Evolutionary conservation across 202 grass and related monocot genomes (phyloP), one percentile per base, ranked within the genome.

Genomic region (Elaeis oleifera): DNA sequence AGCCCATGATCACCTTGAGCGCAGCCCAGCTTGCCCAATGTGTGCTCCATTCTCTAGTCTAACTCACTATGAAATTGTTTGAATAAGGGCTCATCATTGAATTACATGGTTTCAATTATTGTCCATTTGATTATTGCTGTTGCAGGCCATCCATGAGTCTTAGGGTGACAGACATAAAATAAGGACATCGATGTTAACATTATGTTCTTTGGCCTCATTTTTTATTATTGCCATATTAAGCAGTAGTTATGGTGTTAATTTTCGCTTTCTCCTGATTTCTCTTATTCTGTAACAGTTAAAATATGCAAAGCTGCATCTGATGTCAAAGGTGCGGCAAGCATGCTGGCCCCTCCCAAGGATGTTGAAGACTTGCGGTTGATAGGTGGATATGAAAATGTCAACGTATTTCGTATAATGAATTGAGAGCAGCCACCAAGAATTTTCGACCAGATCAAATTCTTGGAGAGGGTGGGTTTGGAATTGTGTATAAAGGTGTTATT

Each of bases 401-500:
- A 84, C 59, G 86, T 94, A 59, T 99, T 99, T 89, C 85, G 56
- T 92, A 94, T 53, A 77, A 71, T 0, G 85, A 99, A 73, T 57
- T 99, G 60, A 83, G 75, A 76, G 77, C 85, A 61, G 78, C 88
- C 55, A 99, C 94, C 19, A 99, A 94, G 59, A 99, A 94, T 64
- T 99, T 94, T 23, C 78, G 94, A 19, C 83, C 94, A 51, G 94
- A 99, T 69, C 88, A 99, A 72, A 83, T 99, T 78, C 88, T 99
- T 64, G 94, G 94, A 64, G 75, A 99, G 73, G 94, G 94, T 50
- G 94, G 94, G 3, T 99, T 99, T 89, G 94, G 94, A 75, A 84
- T 94, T 73, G 94, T 99, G 51, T 99, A 99, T 71, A 99, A 87
- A 82, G 94, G 94, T 69, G 51, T 86, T 23, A 89, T 99, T 63